Base-by-base conservation (phyloP, 2,329 filamentous ascomycete species). In the Gaeumannomyces sp. region DNA sequence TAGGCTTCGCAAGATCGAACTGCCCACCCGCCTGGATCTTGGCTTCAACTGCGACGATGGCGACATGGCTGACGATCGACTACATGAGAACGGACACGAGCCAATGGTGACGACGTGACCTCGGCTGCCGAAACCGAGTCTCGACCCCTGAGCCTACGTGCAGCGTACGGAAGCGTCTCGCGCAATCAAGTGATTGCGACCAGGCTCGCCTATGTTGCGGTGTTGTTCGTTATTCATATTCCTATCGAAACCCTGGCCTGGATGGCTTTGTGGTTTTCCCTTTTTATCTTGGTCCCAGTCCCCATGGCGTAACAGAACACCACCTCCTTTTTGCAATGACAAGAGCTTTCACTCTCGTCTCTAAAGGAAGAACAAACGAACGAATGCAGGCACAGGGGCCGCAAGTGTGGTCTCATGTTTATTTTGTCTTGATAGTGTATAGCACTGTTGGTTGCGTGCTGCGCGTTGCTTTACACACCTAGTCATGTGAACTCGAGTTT, bases 31-130 rank as follows among this genome's bases (percentile, higher is more conserved):
- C 13, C 75, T 82, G 28, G 76, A 79, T 50, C 67, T 82, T 4
- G 78, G 78, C 5, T 67, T 76, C 22, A 70, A 74, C 61, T 73
- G 72, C 1, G 77, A 80, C 28, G 76, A 78, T n/a, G 62, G 70
- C 16, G 73, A 73, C 60, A 65, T 58, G 68, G 59, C 56, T 19
- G 73, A 73, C 65, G 68, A 65, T 64, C 67, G 38, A 58, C 66
- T 66, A 22, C 67, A 72, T 35, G 76, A 80, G 59, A 80, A 80
- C 65, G 79, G 79, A 13, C 78, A 80, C 61, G 81, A 83, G 67
- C 75, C 78, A 8, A 85, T 85, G 82, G 76, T 83, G 67, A 85
- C 80, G 66, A 81, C 77, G 62, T 85, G 73, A 77, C 65, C 57
- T 66, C 62, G 65, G 62, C 53, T 25, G 45, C 2, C 19, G 45